phyloP scores from a whole-genome alignment of 169 alveolate genomes.

The Perkinsus olseni region DNA sequence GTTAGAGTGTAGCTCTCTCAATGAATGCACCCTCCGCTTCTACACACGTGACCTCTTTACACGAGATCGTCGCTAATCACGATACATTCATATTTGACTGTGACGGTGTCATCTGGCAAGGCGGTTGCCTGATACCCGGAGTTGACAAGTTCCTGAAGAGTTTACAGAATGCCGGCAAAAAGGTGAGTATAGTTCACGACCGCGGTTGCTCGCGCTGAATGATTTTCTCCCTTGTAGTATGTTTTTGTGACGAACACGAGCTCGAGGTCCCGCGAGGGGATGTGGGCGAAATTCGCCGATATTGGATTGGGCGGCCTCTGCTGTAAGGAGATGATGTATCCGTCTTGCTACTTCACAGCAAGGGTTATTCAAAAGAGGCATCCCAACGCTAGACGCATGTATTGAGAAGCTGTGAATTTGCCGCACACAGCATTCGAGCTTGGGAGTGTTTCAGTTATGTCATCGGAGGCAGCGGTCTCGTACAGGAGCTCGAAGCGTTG shows the following conservation, averaged over 20 bases:
- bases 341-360: background rate
- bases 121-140: background rate
- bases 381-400: background rate
- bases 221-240: background rate
- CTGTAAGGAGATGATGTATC: background rate
- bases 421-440: background rate
- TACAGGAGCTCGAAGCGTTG: background rate
- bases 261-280: background rate
- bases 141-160: background rate
- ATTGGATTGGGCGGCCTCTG: background rate
- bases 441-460: background rate
- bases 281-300: background rate
- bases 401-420: background rate
- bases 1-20: too few relatives aligned
- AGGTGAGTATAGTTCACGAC: background rate
- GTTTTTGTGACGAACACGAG: background rate
- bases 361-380: background rate
- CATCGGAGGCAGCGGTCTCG: background rate
- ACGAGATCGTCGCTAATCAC: background rate
- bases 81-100: background rate
- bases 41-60: background rate
- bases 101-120: background rate
- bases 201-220: too few relatives aligned
- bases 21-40: too few relatives aligned
- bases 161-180: background rate